Base-by-base conservation (phyloP, 148 eudicot species). In the Rhododendron griersonianum region DNA sequence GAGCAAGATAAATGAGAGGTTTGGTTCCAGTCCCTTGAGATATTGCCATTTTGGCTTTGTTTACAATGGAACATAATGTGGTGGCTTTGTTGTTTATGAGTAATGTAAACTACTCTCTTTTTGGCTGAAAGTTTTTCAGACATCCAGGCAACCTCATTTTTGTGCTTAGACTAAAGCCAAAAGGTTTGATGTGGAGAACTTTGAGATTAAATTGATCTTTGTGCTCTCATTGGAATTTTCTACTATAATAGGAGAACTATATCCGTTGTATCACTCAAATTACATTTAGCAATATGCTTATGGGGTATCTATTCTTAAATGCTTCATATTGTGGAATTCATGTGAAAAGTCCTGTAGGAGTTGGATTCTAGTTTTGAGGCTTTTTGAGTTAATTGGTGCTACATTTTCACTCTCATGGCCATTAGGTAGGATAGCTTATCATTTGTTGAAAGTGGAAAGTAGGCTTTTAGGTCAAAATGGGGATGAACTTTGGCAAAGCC, bases 1-100 rank as follows among this genome's bases (percentile, higher is more conserved):
- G 91, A 92, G 99, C 93, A 96, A 96, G 92, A 96, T 95, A 84
- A 96, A 95, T 89, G 99, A 96, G 92, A 96, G 99, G 99, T 86
- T 84, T 80, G 79, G 88, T 76, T 87, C n/a, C 48, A 8, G 48
- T 83, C 28, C 25, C 15, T 25, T 79, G 7, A 39, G 50, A 2
- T 78, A 14, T 13, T 30, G 18, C 39, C 76, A 71, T 71, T 71
- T 65, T 71, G 39, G 44, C 25, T 16, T 13, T 39, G 71, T 59
- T 18, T 51, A 33, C 35, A 47, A 48, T 59, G 80, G 83, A 53
- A 45, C 28, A n/a, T 50, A 3, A 5, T 50, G 25, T 35, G 47
- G 3, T 51, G 83, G 33, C 65, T 28, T 25, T 18, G 59, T 9
- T 81, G 11, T 53, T 16, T 13, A 15, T 53, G 59, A 6, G 65